phyloP scores from a whole-genome alignment of 2,329 filamentous ascomycete genomes.

The Botrytis elliptica region DNA sequence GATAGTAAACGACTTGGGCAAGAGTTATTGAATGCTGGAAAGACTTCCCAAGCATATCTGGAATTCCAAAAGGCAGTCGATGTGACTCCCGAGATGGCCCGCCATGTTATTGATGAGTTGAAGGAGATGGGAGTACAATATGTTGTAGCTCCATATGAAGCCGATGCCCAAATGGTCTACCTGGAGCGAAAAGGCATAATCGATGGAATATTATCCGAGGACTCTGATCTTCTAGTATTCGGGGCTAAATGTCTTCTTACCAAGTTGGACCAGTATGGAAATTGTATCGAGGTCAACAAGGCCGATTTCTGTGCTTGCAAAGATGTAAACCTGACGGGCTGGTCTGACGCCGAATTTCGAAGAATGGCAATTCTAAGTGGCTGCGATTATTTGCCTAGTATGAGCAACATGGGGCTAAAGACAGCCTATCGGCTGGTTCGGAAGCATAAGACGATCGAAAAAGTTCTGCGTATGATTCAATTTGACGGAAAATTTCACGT shows the following conservation, averaged over 20 bases:
- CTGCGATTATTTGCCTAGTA: slow-evolving; percentile 89
- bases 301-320: slow-evolving; percentile 84
- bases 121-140: slow-evolving; percentile 79
- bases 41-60: slow-evolving; percentile 72
- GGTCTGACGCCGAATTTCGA: slow-evolving; percentile 88
- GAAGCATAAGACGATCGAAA: slow-evolving; percentile 85
- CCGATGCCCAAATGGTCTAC: slow-evolving; percentile 94
- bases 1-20: slow-evolving; percentile 74
- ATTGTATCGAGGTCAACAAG: slow-evolving; percentile 88
- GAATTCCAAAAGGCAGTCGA: slow-evolving; percentile 96
- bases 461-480: slow-evolving; percentile 75
- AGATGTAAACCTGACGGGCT: slow-evolving; percentile 85
- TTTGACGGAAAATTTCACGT: slow-evolving; percentile 85
- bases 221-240: slow-evolving; percentile 94
- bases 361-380: slow-evolving; percentile 96
- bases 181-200: slow-evolving; percentile 83
- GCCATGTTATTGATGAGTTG: slow-evolving; percentile 84
- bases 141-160: slow-evolving; percentile 94
- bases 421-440: slow-evolving; percentile 88
- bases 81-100: slow-evolving; percentile 93
- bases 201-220: slow-evolving; percentile 87
- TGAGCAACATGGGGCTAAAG: slow-evolving; percentile 85
- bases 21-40: slow-evolving; percentile 79
- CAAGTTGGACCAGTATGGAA: slow-evolving; percentile 90
- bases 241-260: slow-evolving; percentile 87